A percentile compares a stretch with the other conserved stretches of the same genome.
These are phyloP conservation scores for Dillenia turbinata DNA, from an alignment of 164 flowering plant genomes.

Conservation along the genomic window DNA sequence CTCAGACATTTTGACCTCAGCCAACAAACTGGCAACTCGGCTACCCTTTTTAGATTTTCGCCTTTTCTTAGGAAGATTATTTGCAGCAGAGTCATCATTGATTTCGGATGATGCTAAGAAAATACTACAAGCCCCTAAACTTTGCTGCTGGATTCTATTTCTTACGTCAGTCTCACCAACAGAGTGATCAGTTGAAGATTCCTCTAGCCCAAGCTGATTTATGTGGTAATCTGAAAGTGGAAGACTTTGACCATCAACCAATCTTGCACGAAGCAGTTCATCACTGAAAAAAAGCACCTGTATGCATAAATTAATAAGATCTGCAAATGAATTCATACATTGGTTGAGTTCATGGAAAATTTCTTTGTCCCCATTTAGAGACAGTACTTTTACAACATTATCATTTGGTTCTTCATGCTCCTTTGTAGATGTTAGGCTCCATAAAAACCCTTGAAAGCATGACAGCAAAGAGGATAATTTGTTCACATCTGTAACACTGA, in stretches of 20 bases:
- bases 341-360: constrained; percentile 22
- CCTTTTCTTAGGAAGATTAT: constrained; percentile 7
- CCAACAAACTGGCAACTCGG: constrained; percentile 18
- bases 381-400: constrained; percentile 14
- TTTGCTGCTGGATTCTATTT: constrained; percentile 7
- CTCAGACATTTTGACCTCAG: constrained; percentile 27
- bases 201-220: constrained; percentile 8
- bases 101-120: constrained; percentile 9
- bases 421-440: constrained; percentile 63
- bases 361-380: constrained; percentile 24
- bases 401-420: constrained; percentile 11
- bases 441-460: constrained; percentile 68
- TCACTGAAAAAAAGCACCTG: constrained; percentile 28
- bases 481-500: constrained; percentile 21
- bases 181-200: constrained; percentile 6
- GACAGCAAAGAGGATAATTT: constrained; percentile 44
- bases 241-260: constrained; percentile 13
- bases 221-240: constrained; percentile 5
- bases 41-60: constrained; percentile 10
- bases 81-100: constrained; percentile 14
- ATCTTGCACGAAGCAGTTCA: constrained; percentile 11
- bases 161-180: constrained; percentile 5
- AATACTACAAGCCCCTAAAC: constrained; percentile 8
- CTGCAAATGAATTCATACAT: constrained; percentile 30
- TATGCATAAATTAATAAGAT: constrained; percentile 28